Evolutionary conservation across 2,329 filamentous ascomycete species (phyloP).

Genomic region (Fusarium drepaniforme): DNA sequence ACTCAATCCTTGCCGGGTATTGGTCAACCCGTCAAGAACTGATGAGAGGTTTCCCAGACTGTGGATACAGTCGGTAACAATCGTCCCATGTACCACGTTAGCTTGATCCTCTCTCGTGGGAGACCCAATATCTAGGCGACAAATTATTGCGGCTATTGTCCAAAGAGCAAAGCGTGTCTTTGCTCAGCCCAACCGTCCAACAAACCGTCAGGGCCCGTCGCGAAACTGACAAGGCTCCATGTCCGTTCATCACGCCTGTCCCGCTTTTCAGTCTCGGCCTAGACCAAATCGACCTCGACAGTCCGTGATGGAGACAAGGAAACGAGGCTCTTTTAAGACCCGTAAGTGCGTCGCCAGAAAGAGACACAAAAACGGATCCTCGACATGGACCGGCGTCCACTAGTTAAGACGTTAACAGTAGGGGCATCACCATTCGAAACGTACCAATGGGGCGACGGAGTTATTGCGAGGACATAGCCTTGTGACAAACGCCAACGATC

Average conservation of each 20-base stretch:
- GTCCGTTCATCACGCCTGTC: conserved; percentile 22
- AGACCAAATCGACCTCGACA: conserved; percentile 27
- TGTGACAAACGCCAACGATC: conserved; percentile 33
- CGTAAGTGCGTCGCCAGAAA: neutral
- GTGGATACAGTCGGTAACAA: conserved; percentile 33
- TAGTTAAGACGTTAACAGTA: conserved; percentile 27
- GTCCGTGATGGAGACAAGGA: conserved; percentile 24
- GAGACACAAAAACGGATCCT: conserved; percentile 9
- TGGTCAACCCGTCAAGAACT: conserved; percentile 29
- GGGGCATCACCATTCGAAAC: conserved; percentile 26
- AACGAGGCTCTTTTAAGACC: neutral
- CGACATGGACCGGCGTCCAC: conserved; percentile 14
- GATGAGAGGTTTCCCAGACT: conserved; percentile 19
- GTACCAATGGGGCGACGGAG: conserved; percentile 34
- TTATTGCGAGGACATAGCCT: conserved; percentile 14
- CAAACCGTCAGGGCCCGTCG: conserved; percentile 31
- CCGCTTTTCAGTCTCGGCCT: conserved; percentile 32
- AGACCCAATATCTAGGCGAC: conserved; percentile 5
- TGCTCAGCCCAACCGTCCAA: conserved; percentile 18
- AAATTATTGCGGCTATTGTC: conserved; percentile 6
- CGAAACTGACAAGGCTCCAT: conserved; percentile 21
- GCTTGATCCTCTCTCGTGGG: conserved; percentile 6
- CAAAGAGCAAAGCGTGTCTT: conserved; percentile 29
- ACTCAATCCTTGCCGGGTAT: conserved; percentile 2
- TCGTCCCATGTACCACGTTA: conserved; percentile 21